Percentiles rank a stretch among this genome's conserved stretches.
Evolutionary conservation across 331 rosid genomes (phyloP).

Genomic region (Telfairia occidentalis): DNA sequence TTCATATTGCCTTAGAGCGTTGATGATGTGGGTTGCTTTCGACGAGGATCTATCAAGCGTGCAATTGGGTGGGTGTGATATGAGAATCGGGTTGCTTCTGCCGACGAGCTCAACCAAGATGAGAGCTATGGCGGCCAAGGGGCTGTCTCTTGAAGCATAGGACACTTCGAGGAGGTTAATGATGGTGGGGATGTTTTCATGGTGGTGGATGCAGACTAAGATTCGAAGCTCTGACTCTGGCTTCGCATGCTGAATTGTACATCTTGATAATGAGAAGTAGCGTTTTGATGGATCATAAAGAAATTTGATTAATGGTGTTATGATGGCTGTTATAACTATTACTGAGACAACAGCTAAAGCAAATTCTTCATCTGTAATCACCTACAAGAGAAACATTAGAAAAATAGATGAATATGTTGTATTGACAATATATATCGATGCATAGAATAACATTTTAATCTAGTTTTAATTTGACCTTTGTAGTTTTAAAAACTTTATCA

Average conservation of each 20-base stretch:
- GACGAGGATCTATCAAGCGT: neutral
- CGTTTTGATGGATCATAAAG: constrained; percentile 42
- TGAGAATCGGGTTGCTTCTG: constrained; percentile 37
- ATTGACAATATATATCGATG: neutral
- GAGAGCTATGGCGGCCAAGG: constrained; percentile 28
- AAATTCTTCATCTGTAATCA: constrained; percentile 31
- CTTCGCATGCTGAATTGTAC: constrained; percentile 36
- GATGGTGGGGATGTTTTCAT: constrained; percentile 32
- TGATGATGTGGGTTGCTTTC: constrained; percentile 22
- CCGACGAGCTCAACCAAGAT: constrained; percentile 43
- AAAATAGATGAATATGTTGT: neutral
- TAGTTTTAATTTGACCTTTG: neutral
- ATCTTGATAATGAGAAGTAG: constrained; percentile 23
- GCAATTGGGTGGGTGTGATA: constrained; percentile 26
- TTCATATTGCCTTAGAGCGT: constrained; percentile 37
- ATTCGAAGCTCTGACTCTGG: constrained; percentile 34
- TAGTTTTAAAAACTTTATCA: neutral
- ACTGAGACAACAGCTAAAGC: constrained; percentile 29
- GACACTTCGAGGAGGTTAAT: constrained; percentile 54
- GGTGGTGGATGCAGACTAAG: constrained; percentile 37
- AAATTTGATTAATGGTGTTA: constrained; percentile 37
- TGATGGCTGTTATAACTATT: constrained; percentile 21
- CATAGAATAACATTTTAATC: neutral
- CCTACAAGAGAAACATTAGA: constrained; percentile 19
- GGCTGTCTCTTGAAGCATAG: constrained; percentile 41